Base-by-base conservation (phyloP, 2,329 filamentous ascomycete genomes). In the Aureobasidium sp. region DNA sequence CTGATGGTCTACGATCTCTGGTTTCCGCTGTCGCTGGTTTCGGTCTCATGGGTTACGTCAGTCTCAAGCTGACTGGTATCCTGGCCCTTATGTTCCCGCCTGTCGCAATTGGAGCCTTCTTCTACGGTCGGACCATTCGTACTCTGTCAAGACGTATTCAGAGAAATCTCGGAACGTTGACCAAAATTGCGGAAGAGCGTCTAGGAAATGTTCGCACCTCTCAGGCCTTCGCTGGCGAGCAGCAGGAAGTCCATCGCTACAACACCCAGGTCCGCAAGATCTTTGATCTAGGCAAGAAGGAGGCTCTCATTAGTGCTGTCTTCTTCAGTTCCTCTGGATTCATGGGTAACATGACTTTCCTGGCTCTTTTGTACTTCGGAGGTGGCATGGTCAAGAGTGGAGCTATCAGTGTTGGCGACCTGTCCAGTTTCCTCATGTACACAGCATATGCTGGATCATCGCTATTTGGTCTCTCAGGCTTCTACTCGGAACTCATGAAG, bases 401-500 rank as follows among this genome's bases (percentile, higher is more conserved):
- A 1, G 81, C 87, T 46, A 94, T 99, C 78, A 90, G 85, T 8
- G 87, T 97, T 52, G 94, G 94, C 68, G 93, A 99, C 67, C 78
- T 99, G 47, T 95, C 94, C 1, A 96, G 91, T 0, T 99, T 99
- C 76, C 84, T 99, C 78, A 97, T 99, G 93, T 99, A 97, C 75
- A 96, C 92, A 3, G 93, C 90, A 3, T 97, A 87, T 68, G 86
- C 86, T 59, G 86, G 86, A 20, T 94, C 90, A 53, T 96, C 90
- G 75, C 84, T 99, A 66, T 96, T 97, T 68, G 94, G 94, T 4
- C 80, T 99, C 1, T 96, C 91, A 4, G 91, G 90, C 62, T 99
- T 99, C 77, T 99, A 97, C 76, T 96, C 92, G 0, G 94, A 99
- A 73, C 82, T 99, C 65, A 99, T 99, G 94, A 99, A 99, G 75